Percentiles rank a stretch among this genome's conserved stretches.
phyloP scores from a whole-genome alignment of 2,329 filamentous ascomycete species.

The Periconia sp. region DNA sequence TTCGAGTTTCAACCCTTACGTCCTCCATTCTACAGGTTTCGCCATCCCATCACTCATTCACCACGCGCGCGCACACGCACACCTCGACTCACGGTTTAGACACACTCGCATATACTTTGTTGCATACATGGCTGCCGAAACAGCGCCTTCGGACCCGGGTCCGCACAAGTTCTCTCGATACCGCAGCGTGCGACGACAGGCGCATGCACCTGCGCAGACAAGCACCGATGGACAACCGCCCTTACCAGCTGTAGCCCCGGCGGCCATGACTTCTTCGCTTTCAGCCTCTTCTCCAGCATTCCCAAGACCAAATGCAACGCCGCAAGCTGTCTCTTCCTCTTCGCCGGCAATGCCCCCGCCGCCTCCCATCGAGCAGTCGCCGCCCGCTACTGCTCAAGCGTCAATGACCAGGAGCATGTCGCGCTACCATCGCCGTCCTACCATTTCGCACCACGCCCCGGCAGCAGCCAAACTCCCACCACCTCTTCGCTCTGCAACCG shows the following conservation, averaged over 20 bases:
- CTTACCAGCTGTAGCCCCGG: neutral
- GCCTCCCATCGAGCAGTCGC: conserved; percentile 26
- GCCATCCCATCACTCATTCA: neutral
- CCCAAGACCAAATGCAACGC: conserved; percentile 1
- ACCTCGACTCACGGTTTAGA: neutral
- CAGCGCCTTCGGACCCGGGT: conserved; percentile 22
- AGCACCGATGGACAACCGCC: conserved; percentile 2
- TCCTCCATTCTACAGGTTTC: too few species aligned
- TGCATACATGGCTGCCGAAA: conserved; percentile 35
- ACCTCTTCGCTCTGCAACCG: conserved; percentile 26
- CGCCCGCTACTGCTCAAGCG: conserved; percentile 20
- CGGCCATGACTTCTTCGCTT: too few species aligned
- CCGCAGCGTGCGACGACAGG: conserved; percentile 55
- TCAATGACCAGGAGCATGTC: conserved; percentile 43
- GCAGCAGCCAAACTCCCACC: conserved; percentile 25
- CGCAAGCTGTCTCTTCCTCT: neutral
- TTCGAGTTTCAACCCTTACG: too few species aligned
- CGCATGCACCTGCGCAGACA: conserved; percentile 13
- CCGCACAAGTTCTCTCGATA: conserved; percentile 59
- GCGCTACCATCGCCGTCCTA: conserved; percentile 43
- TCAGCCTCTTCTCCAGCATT: neutral
- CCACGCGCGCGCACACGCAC: neutral
- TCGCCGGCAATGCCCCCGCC: conserved; percentile 22
- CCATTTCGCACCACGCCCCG: conserved; percentile 29
- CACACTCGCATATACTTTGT: neutral